phyloP scores from a whole-genome alignment of 2,329 filamentous ascomycete species.

The Dothistroma pini region DNA sequence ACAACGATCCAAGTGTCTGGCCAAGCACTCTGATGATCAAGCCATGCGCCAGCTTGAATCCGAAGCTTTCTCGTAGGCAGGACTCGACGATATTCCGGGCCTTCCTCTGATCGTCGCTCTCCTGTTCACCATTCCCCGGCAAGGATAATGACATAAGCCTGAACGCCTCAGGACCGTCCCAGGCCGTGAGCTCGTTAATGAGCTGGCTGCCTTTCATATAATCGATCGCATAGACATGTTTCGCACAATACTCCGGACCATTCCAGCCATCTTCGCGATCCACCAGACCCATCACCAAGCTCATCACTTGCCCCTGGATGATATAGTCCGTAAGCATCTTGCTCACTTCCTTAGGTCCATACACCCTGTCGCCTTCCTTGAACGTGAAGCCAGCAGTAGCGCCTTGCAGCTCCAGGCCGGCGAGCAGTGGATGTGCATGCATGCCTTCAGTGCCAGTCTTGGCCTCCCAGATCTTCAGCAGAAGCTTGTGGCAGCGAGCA shows the following conservation, averaged over 20 bases:
- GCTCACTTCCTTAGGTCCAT: constrained; percentile 35
- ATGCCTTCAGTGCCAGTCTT: constrained; percentile 52
- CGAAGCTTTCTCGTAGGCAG: constrained; percentile 50
- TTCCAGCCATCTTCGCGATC: constrained; percentile 53
- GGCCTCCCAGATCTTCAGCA: constrained; percentile 54
- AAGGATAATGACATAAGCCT: constrained; percentile 47
- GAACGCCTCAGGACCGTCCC: constrained; percentile 50
- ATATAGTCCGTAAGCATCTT: constrained; percentile 55
- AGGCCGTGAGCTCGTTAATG: constrained; percentile 52
- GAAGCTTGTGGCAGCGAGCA: constrained; percentile 46
- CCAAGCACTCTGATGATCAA: constrained; percentile 50
- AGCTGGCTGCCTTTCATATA: constrained; percentile 51
- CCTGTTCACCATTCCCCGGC: constrained; percentile 39
- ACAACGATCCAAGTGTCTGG: constrained; percentile 52
- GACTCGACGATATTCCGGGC: constrained; percentile 52
- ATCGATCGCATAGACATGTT: constrained; percentile 51
- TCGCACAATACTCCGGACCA: constrained; percentile 49
- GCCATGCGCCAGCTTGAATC: constrained; percentile 55
- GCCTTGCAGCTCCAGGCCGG: constrained; percentile 41
- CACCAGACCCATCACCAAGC: constrained; percentile 50
- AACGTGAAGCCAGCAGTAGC: constrained; percentile 21
- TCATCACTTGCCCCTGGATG: constrained; percentile 54
- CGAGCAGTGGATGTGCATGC: constrained; percentile 47
- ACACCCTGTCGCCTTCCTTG: constrained; percentile 34
- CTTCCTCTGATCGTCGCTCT: constrained; percentile 46